These are phyloP conservation scores for Lupinus albus DNA, from an alignment of 306 rosid species.

Conservation along the genomic window DNA sequence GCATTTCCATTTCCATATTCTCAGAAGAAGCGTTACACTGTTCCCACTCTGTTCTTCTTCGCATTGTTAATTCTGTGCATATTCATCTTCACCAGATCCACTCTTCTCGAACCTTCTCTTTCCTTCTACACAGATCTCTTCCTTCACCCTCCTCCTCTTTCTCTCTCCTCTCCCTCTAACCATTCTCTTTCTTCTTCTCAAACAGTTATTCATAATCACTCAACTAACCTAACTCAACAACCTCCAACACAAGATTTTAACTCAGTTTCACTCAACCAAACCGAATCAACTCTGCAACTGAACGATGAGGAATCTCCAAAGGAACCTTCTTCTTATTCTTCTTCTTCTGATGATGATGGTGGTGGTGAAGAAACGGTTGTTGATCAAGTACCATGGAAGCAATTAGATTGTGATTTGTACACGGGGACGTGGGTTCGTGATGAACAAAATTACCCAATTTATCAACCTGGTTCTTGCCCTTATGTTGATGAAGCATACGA, in stretches of 20 bases:
- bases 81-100: slow-evolving; percentile 51
- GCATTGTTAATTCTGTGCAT: slow-evolving; percentile 48
- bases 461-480: slow-evolving; percentile 80
- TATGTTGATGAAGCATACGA: slow-evolving; percentile 89
- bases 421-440: slow-evolving; percentile 83
- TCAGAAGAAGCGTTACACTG: slow-evolving; percentile 49
- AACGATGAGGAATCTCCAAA: too few relatives aligned
- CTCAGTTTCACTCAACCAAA: too few relatives aligned
- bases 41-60: slow-evolving; percentile 52
- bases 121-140: slow-evolving; percentile 57
- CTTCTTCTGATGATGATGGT: too few relatives aligned
- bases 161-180: slow-evolving; percentile 32
- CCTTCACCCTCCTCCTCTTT: slow-evolving; percentile 41
- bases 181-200: too few relatives aligned
- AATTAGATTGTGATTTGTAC: slow-evolving; percentile 66
- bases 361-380: background rate
- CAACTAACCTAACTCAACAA: too few relatives aligned
- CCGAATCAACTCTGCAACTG: too few relatives aligned
- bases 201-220: too few relatives aligned
- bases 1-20: background rate
- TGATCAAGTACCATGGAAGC: slow-evolving; percentile 20
- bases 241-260: background rate
- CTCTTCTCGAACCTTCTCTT: slow-evolving; percentile 52
- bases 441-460: slow-evolving; percentile 65
- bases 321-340: too few relatives aligned